Conservation (phyloP, 2,329 filamentous ascomycete species). For the Nemania sp. region DNA sequence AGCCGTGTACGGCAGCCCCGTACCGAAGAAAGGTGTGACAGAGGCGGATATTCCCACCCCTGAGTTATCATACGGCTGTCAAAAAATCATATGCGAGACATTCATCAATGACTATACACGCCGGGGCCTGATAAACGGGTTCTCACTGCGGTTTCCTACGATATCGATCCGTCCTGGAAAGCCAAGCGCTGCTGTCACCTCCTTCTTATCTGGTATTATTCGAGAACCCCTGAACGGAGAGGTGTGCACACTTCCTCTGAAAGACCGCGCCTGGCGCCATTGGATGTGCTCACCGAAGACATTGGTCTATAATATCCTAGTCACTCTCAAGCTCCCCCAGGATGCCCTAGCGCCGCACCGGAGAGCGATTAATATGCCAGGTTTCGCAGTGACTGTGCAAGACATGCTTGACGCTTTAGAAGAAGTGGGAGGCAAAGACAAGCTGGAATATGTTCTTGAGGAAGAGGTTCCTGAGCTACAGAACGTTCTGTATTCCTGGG, state of each 20-base stretch:
- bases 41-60: conserved; percentile 17
- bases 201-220: conserved; percentile 21
- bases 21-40: conserved; percentile 14
- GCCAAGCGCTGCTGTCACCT: conserved; percentile 18
- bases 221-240: conserved; percentile 18
- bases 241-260: conserved; percentile 14
- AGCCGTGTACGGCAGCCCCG: conserved; percentile 22
- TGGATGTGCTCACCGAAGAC: conserved; percentile 22
- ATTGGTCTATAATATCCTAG: conserved; percentile 10
- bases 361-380: conserved; percentile 22
- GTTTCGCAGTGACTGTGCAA: conserved; percentile 20
- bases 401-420: conserved; percentile 20
- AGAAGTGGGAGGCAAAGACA: conserved; percentile 10
- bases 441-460: conserved; percentile 10
- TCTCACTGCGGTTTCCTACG: conserved; percentile 18
- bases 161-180: conserved; percentile 20
- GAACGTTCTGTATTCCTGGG: conserved; percentile 16
- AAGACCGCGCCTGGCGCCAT: conserved; percentile 21
- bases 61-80: conserved; percentile 19
- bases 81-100: conserved; percentile 22
- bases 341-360: conserved; percentile 17
- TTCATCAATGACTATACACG: conserved; percentile 24
- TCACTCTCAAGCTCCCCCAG: conserved; percentile 17
- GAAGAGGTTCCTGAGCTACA: conserved; percentile 14
- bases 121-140: conserved; percentile 15